A percentile compares a stretch with the other conserved stretches of the same genome.
These are phyloP conservation scores for Ulota crispa DNA, from an alignment of 225 moss, liverwort and hornwort genomes.

Conservation along the genomic window DNA sequence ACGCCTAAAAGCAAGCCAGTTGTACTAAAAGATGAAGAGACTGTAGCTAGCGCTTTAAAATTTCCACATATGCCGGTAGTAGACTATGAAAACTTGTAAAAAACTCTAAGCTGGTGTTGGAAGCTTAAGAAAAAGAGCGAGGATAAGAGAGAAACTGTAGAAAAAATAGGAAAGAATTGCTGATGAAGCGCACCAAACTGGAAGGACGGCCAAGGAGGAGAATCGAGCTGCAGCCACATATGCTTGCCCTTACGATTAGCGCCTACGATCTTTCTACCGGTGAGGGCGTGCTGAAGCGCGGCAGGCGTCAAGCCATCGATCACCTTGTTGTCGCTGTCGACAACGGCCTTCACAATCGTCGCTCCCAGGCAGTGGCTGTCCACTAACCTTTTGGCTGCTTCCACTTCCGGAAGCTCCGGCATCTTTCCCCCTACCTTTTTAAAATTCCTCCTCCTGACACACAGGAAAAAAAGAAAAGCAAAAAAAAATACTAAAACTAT, in stretches of 20 bases:
- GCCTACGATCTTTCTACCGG: constrained; percentile 53
- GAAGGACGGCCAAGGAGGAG: constrained; percentile 62
- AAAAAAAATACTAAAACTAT: not conserved
- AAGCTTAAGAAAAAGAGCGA: not conserved
- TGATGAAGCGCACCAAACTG: constrained; percentile 54
- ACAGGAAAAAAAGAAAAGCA: no score
- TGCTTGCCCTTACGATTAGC: constrained; percentile 70
- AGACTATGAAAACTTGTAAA: not conserved
- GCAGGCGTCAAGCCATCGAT: constrained; percentile 46
- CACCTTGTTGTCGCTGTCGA: constrained; percentile 58
- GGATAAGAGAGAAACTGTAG: not conserved
- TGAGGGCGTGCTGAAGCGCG: constrained; percentile 55
- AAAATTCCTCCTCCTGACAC: not conserved
- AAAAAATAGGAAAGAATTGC: not conserved
- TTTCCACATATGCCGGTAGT: not conserved
- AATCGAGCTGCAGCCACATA: constrained; percentile 64
- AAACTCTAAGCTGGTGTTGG: not conserved
- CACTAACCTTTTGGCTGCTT: constrained; percentile 62
- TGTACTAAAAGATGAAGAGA: not conserved
- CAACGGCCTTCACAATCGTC: constrained; percentile 39
- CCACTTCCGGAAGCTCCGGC: constrained; percentile 84
- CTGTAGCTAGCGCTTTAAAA: not conserved
- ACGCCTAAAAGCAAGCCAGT: not conserved
- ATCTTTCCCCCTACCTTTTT: constrained; percentile 27
- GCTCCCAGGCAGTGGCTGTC: constrained; percentile 63